phyloP scores from a whole-genome alignment of 257 asterid genomes.

The Prunella vulgaris region DNA sequence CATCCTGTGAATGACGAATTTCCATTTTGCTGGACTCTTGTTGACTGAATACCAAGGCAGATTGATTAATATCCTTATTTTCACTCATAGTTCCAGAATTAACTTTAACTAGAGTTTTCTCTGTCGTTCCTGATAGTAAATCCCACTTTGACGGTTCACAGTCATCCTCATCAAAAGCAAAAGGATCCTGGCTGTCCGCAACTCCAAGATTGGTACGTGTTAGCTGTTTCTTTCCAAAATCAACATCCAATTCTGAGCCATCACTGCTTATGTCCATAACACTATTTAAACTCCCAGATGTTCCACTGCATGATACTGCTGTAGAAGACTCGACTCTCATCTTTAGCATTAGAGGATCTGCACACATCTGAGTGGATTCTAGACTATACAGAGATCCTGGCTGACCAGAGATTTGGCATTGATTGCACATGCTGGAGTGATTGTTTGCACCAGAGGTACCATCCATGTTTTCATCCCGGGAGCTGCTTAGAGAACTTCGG shows the following conservation, averaged over 20 bases:
- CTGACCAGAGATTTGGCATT: conserved; percentile 36
- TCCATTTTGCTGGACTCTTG: conserved; percentile 36
- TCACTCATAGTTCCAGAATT: conserved; percentile 24
- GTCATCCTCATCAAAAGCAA: conserved; percentile 64
- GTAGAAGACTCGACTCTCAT: conserved; percentile 53
- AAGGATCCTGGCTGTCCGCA: conserved; percentile 68
- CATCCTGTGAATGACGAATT: conserved; percentile 32
- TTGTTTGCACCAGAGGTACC: conserved; percentile 28
- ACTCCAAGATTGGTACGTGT: conserved; percentile 26
- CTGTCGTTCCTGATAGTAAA: conserved; percentile 45
- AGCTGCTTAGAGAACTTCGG: conserved; percentile 26
- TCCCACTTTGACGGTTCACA: conserved; percentile 82
- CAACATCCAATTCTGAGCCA: conserved; percentile 28
- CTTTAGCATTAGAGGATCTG: conserved; percentile 48
- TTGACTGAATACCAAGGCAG: conserved; percentile 33
- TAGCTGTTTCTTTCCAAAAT: conserved; percentile 25
- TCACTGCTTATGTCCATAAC: conserved; percentile 23
- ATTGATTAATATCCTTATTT: conserved; percentile 25
- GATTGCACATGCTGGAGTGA: conserved; percentile 33
- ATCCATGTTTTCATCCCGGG: conserved; percentile 28
- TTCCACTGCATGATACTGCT: conserved; percentile 51
- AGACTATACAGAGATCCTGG: conserved; percentile 32
- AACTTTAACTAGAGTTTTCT: conserved; percentile 29
- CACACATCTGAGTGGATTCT: conserved; percentile 28
- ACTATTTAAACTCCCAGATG: conserved; percentile 30